Evolutionary conservation across 2,329 filamentous ascomycete species (phyloP).

Genomic region (Cercospora brassicicola): DNA sequence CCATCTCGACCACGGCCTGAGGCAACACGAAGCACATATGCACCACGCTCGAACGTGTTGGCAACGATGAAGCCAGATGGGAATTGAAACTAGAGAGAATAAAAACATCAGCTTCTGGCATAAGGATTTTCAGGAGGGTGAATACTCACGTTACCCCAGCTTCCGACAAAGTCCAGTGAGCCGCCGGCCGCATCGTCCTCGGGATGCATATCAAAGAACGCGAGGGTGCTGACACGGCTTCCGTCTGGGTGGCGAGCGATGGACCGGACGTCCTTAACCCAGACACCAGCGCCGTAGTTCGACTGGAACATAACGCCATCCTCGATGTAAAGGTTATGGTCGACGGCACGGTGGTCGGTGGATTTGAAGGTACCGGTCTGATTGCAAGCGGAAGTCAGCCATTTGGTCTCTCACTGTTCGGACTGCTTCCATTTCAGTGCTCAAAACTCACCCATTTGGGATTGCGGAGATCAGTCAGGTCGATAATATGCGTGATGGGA

Average conservation of each 20-base stretch:
- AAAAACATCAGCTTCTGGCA: neutral
- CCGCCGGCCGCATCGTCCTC: slow-evolving; percentile 48
- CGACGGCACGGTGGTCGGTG: slow-evolving; percentile 38
- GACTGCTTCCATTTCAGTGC: too few species aligned
- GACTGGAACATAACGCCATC: slow-evolving; percentile 40
- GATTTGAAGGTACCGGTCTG: slow-evolving; percentile 43
- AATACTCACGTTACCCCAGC: slow-evolving; percentile 45
- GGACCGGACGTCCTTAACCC: slow-evolving; percentile 40
- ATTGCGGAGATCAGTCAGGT: slow-evolving; percentile 43
- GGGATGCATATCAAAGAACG: slow-evolving; percentile 54
- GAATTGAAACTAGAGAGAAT: slow-evolving; percentile 45
- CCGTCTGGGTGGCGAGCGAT: slow-evolving; percentile 48
- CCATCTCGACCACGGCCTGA: slow-evolving; percentile 25
- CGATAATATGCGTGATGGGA: slow-evolving; percentile 55
- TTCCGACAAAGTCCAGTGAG: slow-evolving; percentile 43
- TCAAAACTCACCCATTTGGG: slow-evolving; percentile 14
- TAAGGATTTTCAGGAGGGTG: too few species aligned
- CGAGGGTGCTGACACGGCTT: slow-evolving; percentile 47
- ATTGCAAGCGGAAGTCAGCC: slow-evolving; percentile 35
- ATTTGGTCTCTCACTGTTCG: too few species aligned
- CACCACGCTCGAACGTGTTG: slow-evolving; percentile 55
- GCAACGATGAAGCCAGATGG: slow-evolving; percentile 52
- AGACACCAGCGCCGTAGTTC: slow-evolving; percentile 41
- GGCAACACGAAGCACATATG: slow-evolving; percentile 35
- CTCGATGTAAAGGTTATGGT: slow-evolving; percentile 47